Percentiles rank a stretch among this genome's conserved stretches.
Evolutionary conservation across 108 stramenopile genomes (phyloP).

Genomic region (Cylindrotheca fusiformis): DNA sequence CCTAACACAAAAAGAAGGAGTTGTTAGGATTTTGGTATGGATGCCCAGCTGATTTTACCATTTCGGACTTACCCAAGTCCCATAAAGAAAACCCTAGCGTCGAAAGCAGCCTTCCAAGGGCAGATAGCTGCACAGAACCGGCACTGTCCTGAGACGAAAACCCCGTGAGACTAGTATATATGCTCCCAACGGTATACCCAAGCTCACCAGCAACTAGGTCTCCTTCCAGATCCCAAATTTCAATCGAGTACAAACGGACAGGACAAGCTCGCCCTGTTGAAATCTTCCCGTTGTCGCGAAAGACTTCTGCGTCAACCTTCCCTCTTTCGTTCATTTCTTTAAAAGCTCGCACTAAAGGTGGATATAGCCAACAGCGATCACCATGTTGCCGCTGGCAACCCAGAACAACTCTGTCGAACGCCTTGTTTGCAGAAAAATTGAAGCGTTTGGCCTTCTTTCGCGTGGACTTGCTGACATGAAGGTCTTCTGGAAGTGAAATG

Average conservation of each 20-base stretch:
- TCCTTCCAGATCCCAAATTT: slow-evolving; percentile 62
- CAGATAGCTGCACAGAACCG: slow-evolving; percentile 78
- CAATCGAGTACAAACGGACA: slow-evolving; percentile 76
- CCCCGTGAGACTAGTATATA: slow-evolving; percentile 83
- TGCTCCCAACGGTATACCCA: slow-evolving; percentile 76
- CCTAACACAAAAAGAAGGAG: neutral
- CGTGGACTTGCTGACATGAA: slow-evolving; percentile 71
- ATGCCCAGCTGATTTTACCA: slow-evolving; percentile 19
- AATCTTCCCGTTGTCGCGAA: slow-evolving; percentile 6
- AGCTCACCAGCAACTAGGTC: slow-evolving; percentile 79
- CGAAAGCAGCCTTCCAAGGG: slow-evolving; percentile 55
- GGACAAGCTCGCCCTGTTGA: slow-evolving; percentile 17
- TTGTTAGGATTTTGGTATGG: neutral
- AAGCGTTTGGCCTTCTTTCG: slow-evolving; percentile 70
- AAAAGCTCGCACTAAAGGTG: slow-evolving; percentile 71
- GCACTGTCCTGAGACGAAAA: slow-evolving; percentile 67
- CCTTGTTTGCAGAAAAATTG: slow-evolving; percentile 58
- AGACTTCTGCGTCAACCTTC: slow-evolving; percentile 3
- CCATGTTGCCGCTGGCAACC: slow-evolving; percentile 84
- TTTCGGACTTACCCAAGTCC: slow-evolving; percentile 79
- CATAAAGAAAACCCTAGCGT: slow-evolving; percentile 58
- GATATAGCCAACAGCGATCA: slow-evolving; percentile 65
- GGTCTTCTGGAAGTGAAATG: slow-evolving; percentile 35
- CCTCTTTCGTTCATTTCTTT: slow-evolving; percentile 33
- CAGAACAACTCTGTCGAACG: slow-evolving; percentile 61